These are phyloP conservation scores for Pilaira anomala DNA, from an alignment of 192 early-diverging fungal genomes.

Conservation along the genomic window DNA sequence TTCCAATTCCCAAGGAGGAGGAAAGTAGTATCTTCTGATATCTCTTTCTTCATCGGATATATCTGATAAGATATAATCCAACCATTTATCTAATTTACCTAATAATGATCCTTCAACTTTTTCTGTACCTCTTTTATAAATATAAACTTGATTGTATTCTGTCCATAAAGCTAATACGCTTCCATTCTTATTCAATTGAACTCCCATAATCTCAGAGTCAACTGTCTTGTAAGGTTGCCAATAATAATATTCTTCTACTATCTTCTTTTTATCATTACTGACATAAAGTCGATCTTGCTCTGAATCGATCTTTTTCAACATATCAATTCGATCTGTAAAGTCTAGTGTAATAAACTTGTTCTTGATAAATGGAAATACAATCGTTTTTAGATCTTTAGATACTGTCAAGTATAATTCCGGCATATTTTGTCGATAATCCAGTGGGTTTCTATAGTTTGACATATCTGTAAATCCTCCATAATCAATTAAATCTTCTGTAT, in stretches of 20 bases:
- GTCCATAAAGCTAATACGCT: conserved; percentile 27
- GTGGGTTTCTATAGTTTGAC: background rate
- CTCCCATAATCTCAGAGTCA: conserved; percentile 21
- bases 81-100: conserved; percentile 4
- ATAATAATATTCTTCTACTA: conserved; percentile 22
- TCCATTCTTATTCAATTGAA: conserved; percentile 21
- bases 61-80: conserved; percentile 1
- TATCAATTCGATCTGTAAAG: conserved; percentile 18
- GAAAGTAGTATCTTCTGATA: background rate
- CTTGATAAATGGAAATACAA: conserved; percentile 15
- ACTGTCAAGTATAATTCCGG: conserved; percentile 15
- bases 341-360: conserved; percentile 20
- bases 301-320: conserved; percentile 6
- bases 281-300: conserved; percentile 10
- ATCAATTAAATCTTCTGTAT: conserved; percentile 1
- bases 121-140: conserved; percentile 24
- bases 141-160: conserved; percentile 28
- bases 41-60: background rate
- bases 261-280: background rate
- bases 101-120: background rate
- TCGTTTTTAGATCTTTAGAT: conserved; percentile 19
- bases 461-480: conserved; percentile 14
- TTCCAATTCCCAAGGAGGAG: background rate
- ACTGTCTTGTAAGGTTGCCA: conserved; percentile 1
- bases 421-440: background rate